Conservation (phyloP, 305 asterid species). For the Ruellia speciosa region DNA sequence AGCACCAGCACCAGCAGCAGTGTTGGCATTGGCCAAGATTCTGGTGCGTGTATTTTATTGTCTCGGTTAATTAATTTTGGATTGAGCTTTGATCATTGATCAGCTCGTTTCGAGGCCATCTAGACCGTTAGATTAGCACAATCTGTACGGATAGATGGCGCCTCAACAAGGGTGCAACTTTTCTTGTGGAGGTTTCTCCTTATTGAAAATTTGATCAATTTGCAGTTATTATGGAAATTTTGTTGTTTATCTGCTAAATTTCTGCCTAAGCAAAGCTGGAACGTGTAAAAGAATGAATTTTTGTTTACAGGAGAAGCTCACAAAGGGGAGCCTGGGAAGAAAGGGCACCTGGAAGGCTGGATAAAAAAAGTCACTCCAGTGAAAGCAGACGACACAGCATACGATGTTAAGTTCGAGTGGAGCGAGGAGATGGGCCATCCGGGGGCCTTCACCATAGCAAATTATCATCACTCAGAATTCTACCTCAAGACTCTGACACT, state of each 20-base stretch:
- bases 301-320: not conserved
- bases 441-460: constrained; percentile 48
- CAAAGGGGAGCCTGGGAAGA: constrained; percentile 42
- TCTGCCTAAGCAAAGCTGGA: not conserved
- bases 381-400: constrained; percentile 28
- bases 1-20: not conserved
- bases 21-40: not conserved
- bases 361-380: constrained; percentile 23
- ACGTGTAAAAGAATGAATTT: not conserved
- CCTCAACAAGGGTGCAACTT: not conserved
- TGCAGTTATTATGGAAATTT: too few relatives aligned
- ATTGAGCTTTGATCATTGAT: not conserved
- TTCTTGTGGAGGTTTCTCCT: too few relatives aligned
- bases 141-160: not conserved
- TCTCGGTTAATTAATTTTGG: not conserved
- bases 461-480: constrained; percentile 58
- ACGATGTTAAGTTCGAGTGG: constrained; percentile 55
- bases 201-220: too few relatives aligned
- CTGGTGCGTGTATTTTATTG: constrained; percentile 14
- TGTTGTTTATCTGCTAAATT: too few relatives aligned
- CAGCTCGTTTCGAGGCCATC: not conserved
- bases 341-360: constrained; percentile 52
- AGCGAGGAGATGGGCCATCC: constrained; percentile 47
- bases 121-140: not conserved
- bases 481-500: constrained; percentile 62